phyloP scores from a whole-genome alignment of 495 filamentous ascomycete species.

The Apodospora peruviana region DNA sequence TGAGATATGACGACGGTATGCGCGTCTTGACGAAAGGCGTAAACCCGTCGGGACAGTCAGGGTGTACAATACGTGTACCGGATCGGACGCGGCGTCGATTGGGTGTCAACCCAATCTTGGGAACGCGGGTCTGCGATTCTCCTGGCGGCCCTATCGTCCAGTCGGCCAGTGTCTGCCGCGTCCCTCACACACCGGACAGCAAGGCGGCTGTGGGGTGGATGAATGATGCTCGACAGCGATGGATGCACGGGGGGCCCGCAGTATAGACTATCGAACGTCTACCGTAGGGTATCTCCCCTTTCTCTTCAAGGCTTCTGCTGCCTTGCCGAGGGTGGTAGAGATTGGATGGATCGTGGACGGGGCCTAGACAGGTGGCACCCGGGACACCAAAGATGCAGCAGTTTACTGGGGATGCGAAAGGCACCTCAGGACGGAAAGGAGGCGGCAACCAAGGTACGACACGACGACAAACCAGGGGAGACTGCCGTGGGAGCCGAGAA shows the following conservation, averaged over 20 bases:
- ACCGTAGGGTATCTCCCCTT: background rate
- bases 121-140: constrained; percentile 3
- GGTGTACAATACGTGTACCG: background rate
- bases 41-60: constrained; percentile 7
- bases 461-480: background rate
- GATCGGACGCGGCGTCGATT: constrained; percentile 6
- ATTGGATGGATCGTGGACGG: constrained; percentile 11
- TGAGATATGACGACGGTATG: constrained; percentile 11
- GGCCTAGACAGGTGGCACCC: constrained; percentile 10
- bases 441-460: background rate
- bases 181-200: constrained; percentile 1
- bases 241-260: constrained; percentile 1
- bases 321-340: constrained; percentile 6
- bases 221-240: background rate
- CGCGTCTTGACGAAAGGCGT: constrained; percentile 13
- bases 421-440: background rate
- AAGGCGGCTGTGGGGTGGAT: constrained; percentile 2
- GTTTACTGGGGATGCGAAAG: constrained; percentile 5
- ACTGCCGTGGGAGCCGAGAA: too few species aligned
- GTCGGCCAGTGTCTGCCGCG: constrained; percentile 3
- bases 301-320: constrained; percentile 2
- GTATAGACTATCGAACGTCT: constrained; percentile 2
- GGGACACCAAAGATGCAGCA: constrained; percentile 8
- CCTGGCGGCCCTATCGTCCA: background rate
- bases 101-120: background rate